phyloP scores from a whole-genome alignment of 345 rosid species.

The Durio zibethinus region DNA sequence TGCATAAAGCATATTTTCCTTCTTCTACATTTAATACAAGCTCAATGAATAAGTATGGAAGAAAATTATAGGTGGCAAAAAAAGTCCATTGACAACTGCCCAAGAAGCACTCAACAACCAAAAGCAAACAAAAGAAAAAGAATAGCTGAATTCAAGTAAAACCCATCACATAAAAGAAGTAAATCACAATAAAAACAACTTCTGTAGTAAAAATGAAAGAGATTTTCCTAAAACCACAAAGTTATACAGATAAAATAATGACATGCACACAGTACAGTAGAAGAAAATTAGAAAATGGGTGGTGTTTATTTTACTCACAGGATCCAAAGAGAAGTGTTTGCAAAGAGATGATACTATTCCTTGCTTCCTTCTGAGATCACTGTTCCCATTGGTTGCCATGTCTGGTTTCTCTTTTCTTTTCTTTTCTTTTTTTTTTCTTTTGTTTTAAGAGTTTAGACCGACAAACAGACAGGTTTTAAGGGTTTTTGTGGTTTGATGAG shows the following conservation, averaged over 20 bases:
- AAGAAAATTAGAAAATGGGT: neutral
- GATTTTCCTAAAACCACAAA: neutral
- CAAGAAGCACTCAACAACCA: neutral
- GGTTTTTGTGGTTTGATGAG: neutral
- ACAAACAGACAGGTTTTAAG: neutral
- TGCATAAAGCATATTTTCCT: neutral
- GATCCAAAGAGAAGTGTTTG: slow-evolving; percentile 49
- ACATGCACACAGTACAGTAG: neutral
- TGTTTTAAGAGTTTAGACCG: neutral
- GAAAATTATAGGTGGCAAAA: neutral
- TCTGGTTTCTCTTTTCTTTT: neutral
- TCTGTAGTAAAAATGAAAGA: neutral
- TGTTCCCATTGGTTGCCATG: slow-evolving; percentile 20
- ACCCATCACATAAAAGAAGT: slow-evolving; percentile 7
- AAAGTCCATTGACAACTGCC: neutral
- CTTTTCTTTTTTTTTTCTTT: no score
- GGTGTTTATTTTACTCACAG: slow-evolving; percentile 41
- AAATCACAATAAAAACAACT: neutral
- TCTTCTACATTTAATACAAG: neutral
- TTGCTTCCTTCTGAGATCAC: slow-evolving; percentile 38
- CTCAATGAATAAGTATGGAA: neutral
- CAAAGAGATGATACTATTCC: slow-evolving; percentile 47
- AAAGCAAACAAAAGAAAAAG: neutral
- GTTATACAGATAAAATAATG: neutral
- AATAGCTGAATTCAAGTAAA: slow-evolving; percentile 1